Evolutionary conservation across 2,329 filamentous ascomycete genomes (phyloP), one percentile per base, ranked within the genome.

Genomic region (Alternaria solani): DNA sequence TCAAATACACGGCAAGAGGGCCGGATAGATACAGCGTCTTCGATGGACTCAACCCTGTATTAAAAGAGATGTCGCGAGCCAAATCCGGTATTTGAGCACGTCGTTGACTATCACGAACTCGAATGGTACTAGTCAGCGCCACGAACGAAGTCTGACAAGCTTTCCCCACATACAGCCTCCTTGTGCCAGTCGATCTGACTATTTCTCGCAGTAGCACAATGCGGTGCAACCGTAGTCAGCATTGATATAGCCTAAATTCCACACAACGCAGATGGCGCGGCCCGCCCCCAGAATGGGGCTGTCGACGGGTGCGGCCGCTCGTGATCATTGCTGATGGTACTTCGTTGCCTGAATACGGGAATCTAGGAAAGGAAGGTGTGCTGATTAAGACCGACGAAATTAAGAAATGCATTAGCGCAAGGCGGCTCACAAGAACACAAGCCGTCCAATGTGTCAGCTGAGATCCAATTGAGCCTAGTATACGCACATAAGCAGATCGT

Each of bases 211-310:
- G 32, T 41, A 20, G 18, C 18, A 38, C 38, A 14, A 44, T 18
- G 20, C 23, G 4, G 30, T 39, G 12, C 18, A 23, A 20, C 23
- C 23, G 23, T 52, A 52, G 55, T 57, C 55, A 52, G 47, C 47
- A 44, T 16, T 23, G 7, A 47, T 46, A 57, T 57, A 57, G 55
- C 48, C 39, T 57, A 47, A 53, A 53, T 3, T 57, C 41, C 42
- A 11, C 11, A 16, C 34, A 48, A 46, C 18, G 39, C 16, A 53
- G 18, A 58, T 41, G 41, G 32, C 14, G 49, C 36, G 48, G 48
- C 34, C 34, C 48, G 23, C 34, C 23, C 23, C 4, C 34, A 18
- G 39, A 16, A 20, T 25, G 28, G 23, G 25, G 25, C 34, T 32
- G 20, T 51, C 25, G 23, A 34, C 48, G 48, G 48, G 49, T 51